Conservation (phyloP, 108 stramenopile species). For the Ochromonas danica region DNA sequence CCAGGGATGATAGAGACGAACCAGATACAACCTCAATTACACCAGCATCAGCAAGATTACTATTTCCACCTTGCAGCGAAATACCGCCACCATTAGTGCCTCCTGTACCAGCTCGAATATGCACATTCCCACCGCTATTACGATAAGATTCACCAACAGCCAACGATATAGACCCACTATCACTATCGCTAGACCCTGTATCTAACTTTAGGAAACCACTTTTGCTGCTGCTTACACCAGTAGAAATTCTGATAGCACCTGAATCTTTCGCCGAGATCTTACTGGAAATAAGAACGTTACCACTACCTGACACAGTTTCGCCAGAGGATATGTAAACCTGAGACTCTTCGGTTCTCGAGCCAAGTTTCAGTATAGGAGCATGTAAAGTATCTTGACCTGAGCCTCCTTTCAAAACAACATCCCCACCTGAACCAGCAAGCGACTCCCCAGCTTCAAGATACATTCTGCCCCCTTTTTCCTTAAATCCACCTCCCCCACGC, state of each 20-base stretch:
- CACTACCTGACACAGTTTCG: not conserved
- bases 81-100: not conserved
- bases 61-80: not conserved
- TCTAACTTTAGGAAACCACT: no score
- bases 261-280: no score
- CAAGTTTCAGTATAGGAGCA: no score
- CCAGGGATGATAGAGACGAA: not conserved
- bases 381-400: not conserved
- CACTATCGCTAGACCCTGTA: no score
- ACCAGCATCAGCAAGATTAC: not conserved
- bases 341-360: no score
- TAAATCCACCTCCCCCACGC: not conserved
- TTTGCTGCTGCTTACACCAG: no score
- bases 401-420: conserved; percentile 18
- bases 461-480: not conserved
- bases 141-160: no score
- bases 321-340: not conserved
- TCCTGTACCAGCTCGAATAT: not conserved
- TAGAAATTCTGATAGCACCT: no score
- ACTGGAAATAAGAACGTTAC: not conserved
- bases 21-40: not conserved
- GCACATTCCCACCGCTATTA: no score
- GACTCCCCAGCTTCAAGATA: not conserved
- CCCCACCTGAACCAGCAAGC: conserved; percentile 18
- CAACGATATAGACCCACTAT: no score